A percentile compares a stretch with the other conserved stretches of the same genome.
phyloP scores from a whole-genome alignment of 2,329 filamentous ascomycete species.

The Diaporthe capsici region DNA sequence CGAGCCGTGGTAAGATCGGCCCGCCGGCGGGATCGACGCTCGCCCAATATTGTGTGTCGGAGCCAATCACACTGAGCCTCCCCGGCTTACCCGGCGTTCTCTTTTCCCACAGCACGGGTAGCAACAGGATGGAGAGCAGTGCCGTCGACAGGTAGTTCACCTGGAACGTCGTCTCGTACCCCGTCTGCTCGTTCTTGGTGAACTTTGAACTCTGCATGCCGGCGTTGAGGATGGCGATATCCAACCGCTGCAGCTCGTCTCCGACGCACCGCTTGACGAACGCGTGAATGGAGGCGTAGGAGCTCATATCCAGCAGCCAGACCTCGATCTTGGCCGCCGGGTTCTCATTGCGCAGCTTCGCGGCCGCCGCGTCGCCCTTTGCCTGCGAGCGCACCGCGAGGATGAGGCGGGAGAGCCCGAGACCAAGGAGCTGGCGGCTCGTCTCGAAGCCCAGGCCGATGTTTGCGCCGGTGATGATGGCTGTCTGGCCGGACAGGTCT shows the following conservation, averaged over 20 bases:
- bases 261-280: slow-evolving; percentile 10
- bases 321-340: slow-evolving; percentile 26
- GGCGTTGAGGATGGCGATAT: slow-evolving; percentile 30
- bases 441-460: slow-evolving; percentile 42
- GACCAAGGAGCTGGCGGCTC: slow-evolving; percentile 41
- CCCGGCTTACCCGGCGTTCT: not conserved
- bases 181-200: slow-evolving; percentile 2
- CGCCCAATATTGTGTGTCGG: slow-evolving; percentile 13
- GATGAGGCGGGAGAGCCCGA: slow-evolving; percentile 39
- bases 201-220: not conserved
- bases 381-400: slow-evolving; percentile 41
- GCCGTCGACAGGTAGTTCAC: slow-evolving; percentile 30
- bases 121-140: slow-evolving; percentile 4
- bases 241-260: slow-evolving; percentile 11
- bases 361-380: slow-evolving; percentile 39
- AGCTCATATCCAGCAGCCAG: slow-evolving; percentile 35
- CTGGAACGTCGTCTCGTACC: slow-evolving; percentile 23
- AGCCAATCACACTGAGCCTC: slow-evolving; percentile 2
- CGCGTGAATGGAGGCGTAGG: slow-evolving; percentile 5
- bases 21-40: not conserved
- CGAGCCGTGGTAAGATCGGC: slow-evolving; percentile 11
- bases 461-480: slow-evolving; percentile 33
- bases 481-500: slow-evolving; percentile 29
- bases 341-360: slow-evolving; percentile 33
- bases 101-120: slow-evolving; percentile 19